Conservation (phyloP, 257 asterid species). For the Dorcoceras hygrometricum region DNA sequence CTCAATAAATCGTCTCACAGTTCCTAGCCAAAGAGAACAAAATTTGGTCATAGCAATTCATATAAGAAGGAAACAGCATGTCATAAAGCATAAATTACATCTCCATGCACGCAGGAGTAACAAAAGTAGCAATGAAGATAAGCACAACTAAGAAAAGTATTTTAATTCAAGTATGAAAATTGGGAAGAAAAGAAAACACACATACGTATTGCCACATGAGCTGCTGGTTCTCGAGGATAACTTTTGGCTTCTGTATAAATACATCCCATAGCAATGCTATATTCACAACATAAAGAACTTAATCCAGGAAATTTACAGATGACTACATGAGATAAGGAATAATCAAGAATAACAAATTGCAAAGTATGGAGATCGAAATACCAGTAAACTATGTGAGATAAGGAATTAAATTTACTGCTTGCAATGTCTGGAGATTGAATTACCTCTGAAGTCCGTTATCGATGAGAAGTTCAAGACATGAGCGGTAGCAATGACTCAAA, state of each 20-base stretch:
- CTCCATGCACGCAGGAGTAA: neutral
- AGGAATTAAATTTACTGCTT: conserved; percentile 22
- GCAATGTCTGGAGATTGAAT: conserved; percentile 22
- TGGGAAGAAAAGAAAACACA: neutral
- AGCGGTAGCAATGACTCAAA: conserved; percentile 91
- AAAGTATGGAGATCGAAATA: neutral
- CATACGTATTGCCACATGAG: conserved; percentile 97
- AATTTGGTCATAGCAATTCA: conserved; percentile 13
- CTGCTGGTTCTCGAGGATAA: conserved; percentile 99
- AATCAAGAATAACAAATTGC: conserved; percentile 13
- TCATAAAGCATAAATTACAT: conserved; percentile 13
- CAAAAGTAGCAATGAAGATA: neutral
- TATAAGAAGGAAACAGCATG: neutral
- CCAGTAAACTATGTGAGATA: conserved; percentile 6
- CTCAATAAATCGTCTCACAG: conserved; percentile 91
- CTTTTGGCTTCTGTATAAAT: conserved; percentile 89
- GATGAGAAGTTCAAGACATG: conserved; percentile 61
- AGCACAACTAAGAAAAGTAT: conserved; percentile 11
- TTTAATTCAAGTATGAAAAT: conserved; percentile 3
- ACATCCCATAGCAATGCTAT: conserved; percentile 96
- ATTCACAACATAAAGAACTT: conserved; percentile 28
- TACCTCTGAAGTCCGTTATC: conserved; percentile 73
- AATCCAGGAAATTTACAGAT: conserved; percentile 24
- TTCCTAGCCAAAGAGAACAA: conserved; percentile 52
- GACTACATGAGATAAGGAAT: neutral